phyloP scores from a whole-genome alignment of 192 early-diverging fungal species.

The Lunasporangiospora selenospora region DNA sequence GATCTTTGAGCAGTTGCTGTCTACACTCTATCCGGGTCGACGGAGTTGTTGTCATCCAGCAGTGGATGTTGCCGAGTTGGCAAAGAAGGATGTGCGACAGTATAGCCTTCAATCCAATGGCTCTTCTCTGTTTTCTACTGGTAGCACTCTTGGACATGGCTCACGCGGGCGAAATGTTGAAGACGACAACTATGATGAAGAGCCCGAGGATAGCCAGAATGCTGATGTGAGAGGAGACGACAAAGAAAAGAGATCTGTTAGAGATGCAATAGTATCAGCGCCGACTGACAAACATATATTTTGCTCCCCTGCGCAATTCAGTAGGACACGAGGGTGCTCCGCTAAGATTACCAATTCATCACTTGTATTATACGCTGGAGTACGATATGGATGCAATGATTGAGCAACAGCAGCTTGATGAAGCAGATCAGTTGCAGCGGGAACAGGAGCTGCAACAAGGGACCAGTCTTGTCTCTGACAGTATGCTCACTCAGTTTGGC shows the following conservation, averaged over 20 bases:
- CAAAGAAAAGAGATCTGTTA: too few relatives aligned
- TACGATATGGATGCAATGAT: constrained; percentile 66
- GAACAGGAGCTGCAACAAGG: constrained; percentile 34
- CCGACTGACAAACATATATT: background rate
- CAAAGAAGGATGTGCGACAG: constrained; percentile 1
- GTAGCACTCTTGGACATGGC: constrained; percentile 17
- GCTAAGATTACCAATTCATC: constrained; percentile 56
- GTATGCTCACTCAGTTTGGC: constrained; percentile 25
- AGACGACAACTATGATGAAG: constrained; percentile 49
- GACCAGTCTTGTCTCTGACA: constrained; percentile 16
- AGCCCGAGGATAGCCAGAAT: background rate
- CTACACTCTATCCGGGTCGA: constrained; percentile 57
- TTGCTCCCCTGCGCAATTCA: too few relatives aligned
- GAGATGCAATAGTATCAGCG: background rate
- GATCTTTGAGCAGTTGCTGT: constrained; percentile 79
- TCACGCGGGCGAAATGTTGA: constrained; percentile 35
- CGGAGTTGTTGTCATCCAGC: constrained; percentile 50
- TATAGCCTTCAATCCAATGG: background rate
- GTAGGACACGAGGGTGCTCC: constrained; percentile 23
- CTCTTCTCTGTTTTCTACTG: background rate
- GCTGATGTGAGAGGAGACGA: too few relatives aligned
- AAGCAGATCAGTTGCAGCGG: constrained; percentile 36
- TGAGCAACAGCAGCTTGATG: constrained; percentile 53
- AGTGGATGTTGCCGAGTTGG: constrained; percentile 33
- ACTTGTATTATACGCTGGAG: constrained; percentile 73